phyloP scores from a whole-genome alignment of 345 rosid species.

The Citrus unshiu region DNA sequence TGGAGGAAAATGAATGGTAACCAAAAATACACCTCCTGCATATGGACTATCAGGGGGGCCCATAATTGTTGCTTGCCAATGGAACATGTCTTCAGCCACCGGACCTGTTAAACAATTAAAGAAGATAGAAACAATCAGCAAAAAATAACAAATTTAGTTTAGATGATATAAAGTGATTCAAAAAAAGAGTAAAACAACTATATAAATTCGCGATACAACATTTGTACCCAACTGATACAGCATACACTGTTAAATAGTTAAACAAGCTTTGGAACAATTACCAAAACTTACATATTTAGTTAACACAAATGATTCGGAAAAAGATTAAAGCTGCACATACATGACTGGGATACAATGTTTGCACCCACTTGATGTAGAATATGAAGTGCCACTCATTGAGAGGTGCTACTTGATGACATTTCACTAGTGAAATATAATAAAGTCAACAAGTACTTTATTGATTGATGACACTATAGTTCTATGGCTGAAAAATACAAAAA shows the following conservation, averaged over 20 bases:
- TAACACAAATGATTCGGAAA: not conserved
- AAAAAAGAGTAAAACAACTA: not conserved
- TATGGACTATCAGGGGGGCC: constrained; percentile 44
- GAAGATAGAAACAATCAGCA: not conserved
- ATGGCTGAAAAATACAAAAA: too few species aligned
- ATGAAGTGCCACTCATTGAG: too few species aligned
- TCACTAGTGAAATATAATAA: too few species aligned
- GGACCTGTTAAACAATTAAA: constrained; percentile 15
- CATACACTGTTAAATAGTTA: constrained; percentile 1
- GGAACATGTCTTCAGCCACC: constrained; percentile 37
- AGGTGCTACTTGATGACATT: too few species aligned
- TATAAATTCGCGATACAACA: not conserved
- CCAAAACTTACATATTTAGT: not conserved
- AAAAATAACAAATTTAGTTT: not conserved
- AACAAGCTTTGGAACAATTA: not conserved
- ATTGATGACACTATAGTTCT: too few species aligned
- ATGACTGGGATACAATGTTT: not conserved
- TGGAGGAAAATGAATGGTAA: constrained; percentile 34
- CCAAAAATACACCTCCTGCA: constrained; percentile 36
- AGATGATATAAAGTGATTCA: not conserved
- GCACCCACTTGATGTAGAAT: not conserved
- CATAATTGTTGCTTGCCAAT: constrained; percentile 40
- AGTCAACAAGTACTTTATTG: too few species aligned
- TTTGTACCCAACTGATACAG: not conserved
- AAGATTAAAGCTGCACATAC: not conserved